phyloP scores from a whole-genome alignment of 345 rosid genomes.

The Boechera divaricarpa region DNA sequence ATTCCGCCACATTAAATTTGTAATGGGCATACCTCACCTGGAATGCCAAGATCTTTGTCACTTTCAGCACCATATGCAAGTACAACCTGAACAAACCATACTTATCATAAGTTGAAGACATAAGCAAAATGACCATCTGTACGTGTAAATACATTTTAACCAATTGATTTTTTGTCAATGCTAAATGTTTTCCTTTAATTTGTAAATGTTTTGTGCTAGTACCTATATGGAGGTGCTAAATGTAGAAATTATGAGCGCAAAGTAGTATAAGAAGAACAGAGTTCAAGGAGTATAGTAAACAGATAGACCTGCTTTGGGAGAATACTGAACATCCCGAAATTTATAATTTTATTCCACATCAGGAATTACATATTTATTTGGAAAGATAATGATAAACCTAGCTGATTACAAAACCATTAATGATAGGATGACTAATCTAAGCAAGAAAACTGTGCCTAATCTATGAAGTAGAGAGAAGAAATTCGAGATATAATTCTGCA shows the following conservation, averaged over 20 bases:
- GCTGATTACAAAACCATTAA: too few relatives aligned
- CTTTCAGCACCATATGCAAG: conserved; percentile 98
- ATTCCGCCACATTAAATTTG: conserved; percentile 7
- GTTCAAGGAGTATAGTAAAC: neutral
- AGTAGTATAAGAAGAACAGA: neutral
- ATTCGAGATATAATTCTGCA: too few relatives aligned
- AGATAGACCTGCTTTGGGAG: too few relatives aligned
- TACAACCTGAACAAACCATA: conserved; percentile 66
- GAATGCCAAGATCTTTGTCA: conserved; percentile 80
- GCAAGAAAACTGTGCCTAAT: too few relatives aligned
- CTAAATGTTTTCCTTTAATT: neutral
- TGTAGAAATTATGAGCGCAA: neutral
- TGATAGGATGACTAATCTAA: too few relatives aligned
- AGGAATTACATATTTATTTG: too few relatives aligned
- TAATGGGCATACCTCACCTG: conserved; percentile 71
- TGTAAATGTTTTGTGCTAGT: neutral
- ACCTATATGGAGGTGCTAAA: neutral
- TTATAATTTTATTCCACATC: too few relatives aligned
- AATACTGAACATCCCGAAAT: too few relatives aligned
- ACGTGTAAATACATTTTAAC: neutral
- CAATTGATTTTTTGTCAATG: neutral
- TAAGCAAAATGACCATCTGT: neutral
- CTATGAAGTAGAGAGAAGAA: too few relatives aligned
- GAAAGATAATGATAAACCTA: too few relatives aligned
- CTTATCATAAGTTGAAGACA: conserved; percentile 6